phyloP scores from a whole-genome alignment of 176 grass and related monocot species.

The Echinochloa phyllopogon region DNA sequence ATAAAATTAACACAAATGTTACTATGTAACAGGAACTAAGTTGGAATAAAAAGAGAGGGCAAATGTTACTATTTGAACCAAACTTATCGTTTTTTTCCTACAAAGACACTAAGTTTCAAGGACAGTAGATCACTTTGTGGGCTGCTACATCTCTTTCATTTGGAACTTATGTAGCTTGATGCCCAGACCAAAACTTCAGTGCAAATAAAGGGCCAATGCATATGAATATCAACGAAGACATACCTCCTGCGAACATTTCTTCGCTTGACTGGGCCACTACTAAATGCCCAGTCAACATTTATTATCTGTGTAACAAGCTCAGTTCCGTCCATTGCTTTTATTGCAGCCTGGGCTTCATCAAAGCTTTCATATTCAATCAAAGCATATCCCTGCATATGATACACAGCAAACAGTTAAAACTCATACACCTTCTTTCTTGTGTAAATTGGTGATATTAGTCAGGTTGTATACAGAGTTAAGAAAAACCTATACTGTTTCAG shows the following conservation, averaged over 20 bases:
- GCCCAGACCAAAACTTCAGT: background rate
- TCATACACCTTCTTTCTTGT: background rate
- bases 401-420: background rate
- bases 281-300: conserved; percentile 62
- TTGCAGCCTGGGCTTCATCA: conserved; percentile 51
- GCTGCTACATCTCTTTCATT: background rate
- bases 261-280: conserved; percentile 43
- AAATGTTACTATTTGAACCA: background rate
- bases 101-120: background rate
- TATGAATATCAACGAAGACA: background rate
- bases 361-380: conserved; percentile 52
- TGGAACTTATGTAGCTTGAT: background rate
- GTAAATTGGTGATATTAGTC: background rate
- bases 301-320: conserved; percentile 51
- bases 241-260: conserved; percentile 49
- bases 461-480: background rate
- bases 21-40: background rate
- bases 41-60: background rate
- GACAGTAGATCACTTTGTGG: background rate
- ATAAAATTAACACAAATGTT: background rate
- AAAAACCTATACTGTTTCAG: background rate
- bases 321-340: conserved; percentile 44
- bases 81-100: background rate
- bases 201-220: background rate
- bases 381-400: conserved; percentile 45